phyloP scores from a whole-genome alignment of 108 stramenopile genomes.

The Schizochytrium sp. region DNA sequence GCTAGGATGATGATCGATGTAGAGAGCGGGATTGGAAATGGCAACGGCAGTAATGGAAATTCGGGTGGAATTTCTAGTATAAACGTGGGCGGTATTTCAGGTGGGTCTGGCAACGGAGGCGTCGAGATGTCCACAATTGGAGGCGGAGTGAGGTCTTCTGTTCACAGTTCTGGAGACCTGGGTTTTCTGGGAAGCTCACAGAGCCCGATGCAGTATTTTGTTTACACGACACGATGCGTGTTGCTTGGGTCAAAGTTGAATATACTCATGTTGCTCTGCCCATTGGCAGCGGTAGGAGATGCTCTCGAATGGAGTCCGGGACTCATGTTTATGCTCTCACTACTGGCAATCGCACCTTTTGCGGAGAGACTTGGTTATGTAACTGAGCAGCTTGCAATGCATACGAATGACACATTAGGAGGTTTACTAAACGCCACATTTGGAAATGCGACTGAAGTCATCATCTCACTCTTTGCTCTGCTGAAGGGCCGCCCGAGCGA shows the following conservation, averaged over 20 bases:
- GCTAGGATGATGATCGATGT: too few relatives aligned
- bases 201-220: too few relatives aligned
- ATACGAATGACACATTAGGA: slow-evolving; percentile 91
- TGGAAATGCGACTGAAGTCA: slow-evolving; percentile 91
- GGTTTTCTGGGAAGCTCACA: too few relatives aligned
- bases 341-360: slow-evolving; percentile 28
- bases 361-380: slow-evolving; percentile 82
- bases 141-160: too few relatives aligned
- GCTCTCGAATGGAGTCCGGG: neutral
- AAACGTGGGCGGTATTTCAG: too few relatives aligned
- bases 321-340: neutral
- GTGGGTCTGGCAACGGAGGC: too few relatives aligned
- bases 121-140: too few relatives aligned
- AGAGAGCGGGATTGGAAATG: too few relatives aligned
- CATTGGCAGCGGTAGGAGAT: neutral
- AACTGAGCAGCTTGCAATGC: slow-evolving; percentile 90
- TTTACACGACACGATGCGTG: slow-evolving; percentile 9
- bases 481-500: slow-evolving; percentile 73
- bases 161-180: too few relatives aligned
- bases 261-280: slow-evolving; percentile 28
- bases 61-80: too few relatives aligned
- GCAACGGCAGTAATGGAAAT: too few relatives aligned
- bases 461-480: slow-evolving; percentile 88
- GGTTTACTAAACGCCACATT: slow-evolving; percentile 93
- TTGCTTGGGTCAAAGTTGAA: slow-evolving; percentile 20